Evolutionary conservation across 2,329 filamentous ascomycete genomes (phyloP).

Genomic region (Zymoseptoria pseudotritici): DNA sequence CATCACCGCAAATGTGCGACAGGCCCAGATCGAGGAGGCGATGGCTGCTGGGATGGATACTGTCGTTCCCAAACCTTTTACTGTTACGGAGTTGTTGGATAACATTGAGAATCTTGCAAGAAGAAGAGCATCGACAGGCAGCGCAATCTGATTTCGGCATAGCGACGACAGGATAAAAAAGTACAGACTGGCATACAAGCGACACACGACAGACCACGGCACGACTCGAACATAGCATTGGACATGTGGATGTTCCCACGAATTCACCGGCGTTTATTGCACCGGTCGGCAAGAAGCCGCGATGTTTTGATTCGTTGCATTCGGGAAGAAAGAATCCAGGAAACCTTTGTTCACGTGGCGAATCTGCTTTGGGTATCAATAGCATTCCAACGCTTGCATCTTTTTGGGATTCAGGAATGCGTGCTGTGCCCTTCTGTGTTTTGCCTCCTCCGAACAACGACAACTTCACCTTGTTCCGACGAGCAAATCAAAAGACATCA

Average conservation of each 20-base stretch:
- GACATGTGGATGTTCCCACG: neutral
- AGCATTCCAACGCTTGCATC: neutral
- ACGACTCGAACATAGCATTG: neutral
- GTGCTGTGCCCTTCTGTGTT: neutral
- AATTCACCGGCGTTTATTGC: neutral
- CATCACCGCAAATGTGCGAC: conserved; percentile 19
- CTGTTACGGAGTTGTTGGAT: conserved; percentile 16
- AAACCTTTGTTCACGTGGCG: neutral
- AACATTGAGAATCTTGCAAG: neutral
- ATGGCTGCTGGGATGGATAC: conserved; percentile 17
- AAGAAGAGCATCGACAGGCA: neutral
- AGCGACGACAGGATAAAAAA: neutral
- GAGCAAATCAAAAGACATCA: neutral
- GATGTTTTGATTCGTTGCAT: neutral
- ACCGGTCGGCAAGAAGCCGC: neutral
- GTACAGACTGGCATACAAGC: neutral
- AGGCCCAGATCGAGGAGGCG: conserved; percentile 13
- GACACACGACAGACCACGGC: neutral
- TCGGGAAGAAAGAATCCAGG: neutral
- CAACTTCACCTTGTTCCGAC: neutral
- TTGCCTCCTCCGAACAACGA: neutral
- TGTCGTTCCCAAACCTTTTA: conserved; percentile 22
- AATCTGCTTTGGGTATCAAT: neutral
- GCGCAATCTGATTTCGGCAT: neutral
- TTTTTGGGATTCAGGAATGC: neutral